Conservation (phyloP, 108 stramenopile genomes). For the Skeletonema grethae region DNA sequence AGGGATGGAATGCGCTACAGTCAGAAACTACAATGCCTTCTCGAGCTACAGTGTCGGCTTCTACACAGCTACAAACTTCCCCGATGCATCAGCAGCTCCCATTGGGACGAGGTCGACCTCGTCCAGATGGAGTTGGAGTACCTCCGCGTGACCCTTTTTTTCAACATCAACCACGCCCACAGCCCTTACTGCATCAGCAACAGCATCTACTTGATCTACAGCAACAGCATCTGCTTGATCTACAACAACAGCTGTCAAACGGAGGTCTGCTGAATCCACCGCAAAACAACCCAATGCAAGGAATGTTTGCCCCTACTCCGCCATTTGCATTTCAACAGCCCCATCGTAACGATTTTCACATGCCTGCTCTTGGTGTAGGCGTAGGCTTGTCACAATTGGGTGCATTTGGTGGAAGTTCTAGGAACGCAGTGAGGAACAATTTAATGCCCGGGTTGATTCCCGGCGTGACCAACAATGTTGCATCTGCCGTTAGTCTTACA, state of each 20-base stretch:
- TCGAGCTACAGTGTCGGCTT: no score
- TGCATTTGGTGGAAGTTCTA: not conserved
- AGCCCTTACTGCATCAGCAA: not conserved
- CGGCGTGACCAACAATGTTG: not conserved
- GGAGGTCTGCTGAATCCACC: not conserved
- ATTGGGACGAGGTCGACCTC: not conserved
- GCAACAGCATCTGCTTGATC: not conserved
- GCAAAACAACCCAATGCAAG: not conserved
- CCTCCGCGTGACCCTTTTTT: not conserved
- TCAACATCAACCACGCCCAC: not conserved
- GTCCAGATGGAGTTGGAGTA: not conserved
- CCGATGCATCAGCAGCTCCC: not conserved
- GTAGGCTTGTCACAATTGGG: not conserved
- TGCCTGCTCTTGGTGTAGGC: not conserved
- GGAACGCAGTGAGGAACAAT: not conserved
- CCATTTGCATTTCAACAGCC: not conserved
- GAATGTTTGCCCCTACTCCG: not conserved
- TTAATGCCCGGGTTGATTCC: not conserved
- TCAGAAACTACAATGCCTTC: not conserved
- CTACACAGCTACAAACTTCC: no score
- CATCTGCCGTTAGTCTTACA: not conserved
- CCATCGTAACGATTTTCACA: not conserved
- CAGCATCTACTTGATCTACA: not conserved
- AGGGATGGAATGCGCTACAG: conserved; percentile 2
- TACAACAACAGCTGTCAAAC: not conserved